phyloP scores from a whole-genome alignment of 768 basidiomycete genomes.

The Boletus subcaerulescens region DNA sequence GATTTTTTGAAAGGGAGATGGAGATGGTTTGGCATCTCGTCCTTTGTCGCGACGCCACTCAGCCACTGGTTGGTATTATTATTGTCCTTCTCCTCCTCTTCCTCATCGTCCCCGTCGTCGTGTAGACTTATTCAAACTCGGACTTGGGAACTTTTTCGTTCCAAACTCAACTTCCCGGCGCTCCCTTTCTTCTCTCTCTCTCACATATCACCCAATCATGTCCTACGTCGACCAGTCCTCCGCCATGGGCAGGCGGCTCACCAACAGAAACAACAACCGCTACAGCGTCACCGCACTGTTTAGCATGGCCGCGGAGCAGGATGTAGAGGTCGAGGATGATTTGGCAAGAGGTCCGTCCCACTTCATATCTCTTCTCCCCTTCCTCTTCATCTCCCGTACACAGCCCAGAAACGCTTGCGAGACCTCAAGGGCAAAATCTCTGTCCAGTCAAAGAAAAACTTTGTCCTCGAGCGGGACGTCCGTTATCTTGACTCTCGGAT shows the following conservation, averaged over 20 bases:
- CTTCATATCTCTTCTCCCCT: not conserved
- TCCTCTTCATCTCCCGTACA: not conserved
- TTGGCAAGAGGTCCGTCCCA: slow-evolving; percentile 75
- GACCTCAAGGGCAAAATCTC: slow-evolving; percentile 97
- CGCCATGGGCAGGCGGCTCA: slow-evolving; percentile 70
- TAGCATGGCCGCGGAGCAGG: slow-evolving; percentile 98
- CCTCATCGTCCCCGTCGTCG: not conserved
- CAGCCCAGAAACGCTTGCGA: slow-evolving; percentile 94
- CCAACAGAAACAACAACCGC: slow-evolving; percentile 92
- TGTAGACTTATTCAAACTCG: not conserved
- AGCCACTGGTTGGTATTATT: slow-evolving; percentile 11
- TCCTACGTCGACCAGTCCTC: slow-evolving; percentile 59
- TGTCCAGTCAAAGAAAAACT: slow-evolving; percentile 99
- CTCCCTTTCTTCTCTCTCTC: not conserved
- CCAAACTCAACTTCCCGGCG: slow-evolving; percentile 2
- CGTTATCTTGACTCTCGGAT: slow-evolving; percentile 97
- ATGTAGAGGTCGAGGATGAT: slow-evolving; percentile 97
- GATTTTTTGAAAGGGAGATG: slow-evolving; percentile 73
- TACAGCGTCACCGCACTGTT: slow-evolving; percentile 95
- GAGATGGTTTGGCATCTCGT: slow-evolving; percentile 75
- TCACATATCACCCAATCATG: slow-evolving; percentile 35
- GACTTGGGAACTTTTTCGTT: slow-evolving; percentile 9
- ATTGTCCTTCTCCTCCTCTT: not conserved
- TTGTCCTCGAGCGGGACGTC: slow-evolving; percentile 97
- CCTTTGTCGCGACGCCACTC: slow-evolving; percentile 10